Evolutionary conservation across 2,329 filamentous ascomycete species (phyloP).

Genomic region (Sporothrix pseudoabietina): DNA sequence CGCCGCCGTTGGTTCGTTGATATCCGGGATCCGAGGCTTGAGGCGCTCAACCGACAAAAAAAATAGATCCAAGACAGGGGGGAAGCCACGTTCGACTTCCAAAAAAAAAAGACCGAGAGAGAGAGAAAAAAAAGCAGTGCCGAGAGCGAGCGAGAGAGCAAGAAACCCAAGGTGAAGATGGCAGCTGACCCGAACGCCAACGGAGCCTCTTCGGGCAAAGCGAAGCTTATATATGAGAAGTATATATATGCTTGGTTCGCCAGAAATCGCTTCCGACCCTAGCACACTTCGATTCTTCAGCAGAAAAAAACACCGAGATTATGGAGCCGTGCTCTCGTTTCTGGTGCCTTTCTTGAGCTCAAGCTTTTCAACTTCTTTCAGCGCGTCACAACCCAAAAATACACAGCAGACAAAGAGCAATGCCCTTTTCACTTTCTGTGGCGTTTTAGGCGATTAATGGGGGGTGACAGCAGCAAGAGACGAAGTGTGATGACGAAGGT

Average conservation of each 20-base stretch:
- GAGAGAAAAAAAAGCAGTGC: neutral
- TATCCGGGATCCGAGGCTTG: constrained; percentile 18
- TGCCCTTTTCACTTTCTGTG: neutral
- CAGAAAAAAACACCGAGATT: neutral
- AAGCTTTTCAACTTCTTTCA: neutral
- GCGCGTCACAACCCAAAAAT: neutral
- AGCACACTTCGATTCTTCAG: neutral
- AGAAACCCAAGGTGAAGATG: neutral
- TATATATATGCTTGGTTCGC: constrained; percentile 6
- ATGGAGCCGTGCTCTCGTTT: constrained; percentile 4
- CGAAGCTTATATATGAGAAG: constrained; percentile 19
- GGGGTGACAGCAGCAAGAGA: constrained; percentile 20
- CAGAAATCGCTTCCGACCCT: neutral
- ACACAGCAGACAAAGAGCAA: neutral
- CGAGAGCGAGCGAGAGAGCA: neutral
- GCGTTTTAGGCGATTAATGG: constrained; percentile 23
- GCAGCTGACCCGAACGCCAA: constrained; percentile 1
- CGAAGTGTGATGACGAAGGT: constrained; percentile 20
- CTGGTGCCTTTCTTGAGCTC: neutral
- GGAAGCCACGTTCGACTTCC: neutral
- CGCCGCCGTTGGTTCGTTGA: constrained; percentile 1
- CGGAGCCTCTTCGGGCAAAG: neutral
- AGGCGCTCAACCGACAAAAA: neutral
- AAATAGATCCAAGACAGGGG: constrained; percentile 12
- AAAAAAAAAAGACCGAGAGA: neutral